These are phyloP conservation scores for Arthrobotrys megalospora DNA, from an alignment of 2,329 filamentous ascomycete species.

Conservation along the genomic window DNA sequence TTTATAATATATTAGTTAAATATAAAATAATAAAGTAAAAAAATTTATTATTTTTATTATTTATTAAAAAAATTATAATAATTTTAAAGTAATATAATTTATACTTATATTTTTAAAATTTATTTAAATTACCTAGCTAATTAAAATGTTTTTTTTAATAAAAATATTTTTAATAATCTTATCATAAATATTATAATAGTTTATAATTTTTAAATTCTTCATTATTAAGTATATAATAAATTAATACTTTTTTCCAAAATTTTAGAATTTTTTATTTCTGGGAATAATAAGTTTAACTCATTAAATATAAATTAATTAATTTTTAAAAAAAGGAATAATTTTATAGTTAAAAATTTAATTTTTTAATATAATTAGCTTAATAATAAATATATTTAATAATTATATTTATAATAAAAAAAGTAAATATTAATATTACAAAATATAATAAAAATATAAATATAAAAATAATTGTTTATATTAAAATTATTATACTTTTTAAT, in stretches of 20 bases:
- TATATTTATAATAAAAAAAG: conserved; percentile 1
- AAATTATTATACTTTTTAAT: background rate
- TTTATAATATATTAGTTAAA: background rate
- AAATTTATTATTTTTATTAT: background rate
- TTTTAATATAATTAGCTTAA: background rate
- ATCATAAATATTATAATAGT: conserved; percentile 2
- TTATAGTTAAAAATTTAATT: conserved; percentile 5
- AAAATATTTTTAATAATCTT: conserved; percentile 1
- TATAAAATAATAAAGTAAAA: background rate
- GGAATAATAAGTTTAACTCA: background rate
- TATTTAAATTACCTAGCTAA: too few species aligned
- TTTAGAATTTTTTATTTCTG: background rate
- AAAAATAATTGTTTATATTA: background rate
- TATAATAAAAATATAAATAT: background rate
- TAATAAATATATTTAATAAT: background rate
- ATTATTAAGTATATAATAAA: too few species aligned
- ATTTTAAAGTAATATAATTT: too few species aligned
- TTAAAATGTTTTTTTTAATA: background rate
- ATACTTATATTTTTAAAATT: too few species aligned
- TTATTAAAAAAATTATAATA: too few species aligned
- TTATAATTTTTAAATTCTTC: conserved; percentile 2
- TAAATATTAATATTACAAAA: conserved; percentile 4
- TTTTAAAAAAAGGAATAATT: background rate
- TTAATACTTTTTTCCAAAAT: background rate
- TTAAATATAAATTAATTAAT: conserved; percentile 6